phyloP scores from a whole-genome alignment of 257 asterid species.

The Perilla frutescens region DNA sequence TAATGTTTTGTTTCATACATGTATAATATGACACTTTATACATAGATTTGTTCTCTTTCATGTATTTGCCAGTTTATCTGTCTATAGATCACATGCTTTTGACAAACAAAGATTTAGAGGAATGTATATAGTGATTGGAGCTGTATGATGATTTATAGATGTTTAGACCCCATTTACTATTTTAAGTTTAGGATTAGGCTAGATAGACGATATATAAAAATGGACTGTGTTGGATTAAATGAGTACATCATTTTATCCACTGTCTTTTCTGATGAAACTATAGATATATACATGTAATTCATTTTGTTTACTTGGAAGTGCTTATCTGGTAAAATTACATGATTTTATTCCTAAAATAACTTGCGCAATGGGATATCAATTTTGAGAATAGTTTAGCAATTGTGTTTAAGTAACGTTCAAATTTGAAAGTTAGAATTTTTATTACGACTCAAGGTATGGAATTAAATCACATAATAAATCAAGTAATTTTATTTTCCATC shows the following conservation, averaged over 20 bases:
- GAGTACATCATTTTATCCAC: neutral
- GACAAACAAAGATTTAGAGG: conserved; percentile 30
- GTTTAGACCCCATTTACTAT: neutral
- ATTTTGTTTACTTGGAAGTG: neutral
- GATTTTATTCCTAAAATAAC: neutral
- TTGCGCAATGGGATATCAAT: neutral
- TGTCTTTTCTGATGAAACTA: neutral
- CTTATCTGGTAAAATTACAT: neutral
- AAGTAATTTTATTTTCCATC: too few relatives aligned
- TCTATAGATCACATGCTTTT: conserved; percentile 22
- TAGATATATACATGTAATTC: neutral
- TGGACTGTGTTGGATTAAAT: neutral
- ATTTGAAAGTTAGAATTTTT: too few relatives aligned
- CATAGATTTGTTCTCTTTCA: conserved; percentile 25
- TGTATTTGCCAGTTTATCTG: conserved; percentile 6
- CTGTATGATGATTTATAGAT: conserved; percentile 8
- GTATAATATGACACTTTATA: conserved; percentile 22
- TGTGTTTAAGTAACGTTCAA: too few relatives aligned
- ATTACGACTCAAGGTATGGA: too few relatives aligned
- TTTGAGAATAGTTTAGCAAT: neutral
- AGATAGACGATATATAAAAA: neutral
- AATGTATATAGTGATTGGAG: conserved; percentile 47
- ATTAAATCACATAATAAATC: too few relatives aligned
- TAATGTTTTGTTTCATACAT: neutral
- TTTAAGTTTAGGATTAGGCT: neutral